Evolutionary conservation across 2,329 filamentous ascomycete genomes (phyloP), one percentile per base, ranked within the genome.

Genomic region (Aureobasidium sp.): DNA sequence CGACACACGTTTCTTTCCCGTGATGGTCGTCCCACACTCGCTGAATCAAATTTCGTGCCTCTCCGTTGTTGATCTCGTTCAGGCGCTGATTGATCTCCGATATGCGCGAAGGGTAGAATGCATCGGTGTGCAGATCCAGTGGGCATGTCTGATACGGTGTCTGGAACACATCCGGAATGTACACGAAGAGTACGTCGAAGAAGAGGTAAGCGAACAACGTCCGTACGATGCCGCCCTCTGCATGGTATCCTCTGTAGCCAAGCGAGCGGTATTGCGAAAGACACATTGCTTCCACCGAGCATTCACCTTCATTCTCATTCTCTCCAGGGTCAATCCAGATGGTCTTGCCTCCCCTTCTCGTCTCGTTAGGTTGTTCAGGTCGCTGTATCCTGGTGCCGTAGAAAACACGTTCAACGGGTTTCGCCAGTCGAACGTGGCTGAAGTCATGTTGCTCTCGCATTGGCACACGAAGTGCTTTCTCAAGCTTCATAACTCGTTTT

Each of bases 91-190:
- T 95, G 71, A 97, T 94, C 76, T 96, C 92, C 4, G 88, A 91
- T 39, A 88, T 85, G n/a, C 94, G 84, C 1, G 87, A 85, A 0
- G 90, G 84, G 71, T 90, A 97, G 77, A 99, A 99, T 3, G 89
- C 86, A 72, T 99, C 94, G 0, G 92, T 96, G 71, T 95, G 89
- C 6, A 99, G 78, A 72, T 99, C 94, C 3, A 99, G 78, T 1
- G 94, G 94, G 69, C 91, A 96, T 0, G 91, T 96, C 74, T 99
- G 94, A 72, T 90, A 99, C 1, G 88, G 85, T 6, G 94, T 99
- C 72, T 97, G 93, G 74, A 99, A 99, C 61, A 99, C 93, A 68
- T 97, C 96, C 30, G 94, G 93, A 5, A 97, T 84, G 73, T 96
- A 96, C 30, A 91, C 80, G 75, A 97, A 97, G 7, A 99, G 78